Conservation (phyloP, 2,329 filamentous ascomycete genomes). For the Pseudopyricularia javanii region DNA sequence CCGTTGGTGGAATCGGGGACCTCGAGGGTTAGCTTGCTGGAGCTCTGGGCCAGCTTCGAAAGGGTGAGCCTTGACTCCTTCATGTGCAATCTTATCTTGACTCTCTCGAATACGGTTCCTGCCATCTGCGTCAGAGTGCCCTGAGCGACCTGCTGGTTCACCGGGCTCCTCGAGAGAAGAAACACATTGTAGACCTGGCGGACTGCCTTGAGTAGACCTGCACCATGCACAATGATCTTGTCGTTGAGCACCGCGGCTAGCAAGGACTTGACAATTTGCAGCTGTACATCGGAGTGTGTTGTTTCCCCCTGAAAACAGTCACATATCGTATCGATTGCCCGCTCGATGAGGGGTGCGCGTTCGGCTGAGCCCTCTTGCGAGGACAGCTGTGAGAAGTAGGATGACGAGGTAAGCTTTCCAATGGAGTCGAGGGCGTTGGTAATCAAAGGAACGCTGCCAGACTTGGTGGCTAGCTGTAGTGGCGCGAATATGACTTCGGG, state of each 20-base stretch:
- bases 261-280: conserved; percentile 96
- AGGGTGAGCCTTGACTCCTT: conserved; percentile 66
- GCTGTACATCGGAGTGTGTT: conserved; percentile 80
- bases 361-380: conserved; percentile 26
- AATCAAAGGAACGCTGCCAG: conserved; percentile 71
- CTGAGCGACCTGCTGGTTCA: conserved; percentile 95
- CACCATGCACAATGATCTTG: conserved; percentile 96
- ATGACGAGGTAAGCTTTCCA: conserved; percentile 97
- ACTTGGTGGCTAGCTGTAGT: conserved; percentile 78
- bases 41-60: conserved; percentile 35
- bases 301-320: conserved; percentile 97
- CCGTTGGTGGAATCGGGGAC: conserved; percentile 26
- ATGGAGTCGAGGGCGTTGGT: conserved; percentile 94
- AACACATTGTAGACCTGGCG: conserved; percentile 99
- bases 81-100: conserved; percentile 73
- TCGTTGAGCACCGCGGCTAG: conserved; percentile 93
- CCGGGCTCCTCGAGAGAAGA: conserved; percentile 80
- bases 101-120: conserved; percentile 91
- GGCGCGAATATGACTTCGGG: conserved; percentile 89
- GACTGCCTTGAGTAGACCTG: conserved; percentile 89
- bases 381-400: conserved; percentile 77
- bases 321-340: conserved; percentile 97
- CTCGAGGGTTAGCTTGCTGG: conserved; percentile 39
- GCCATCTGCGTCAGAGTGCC: conserved; percentile 98
- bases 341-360: conserved; percentile 74